Evolutionary conservation across 768 basidiomycete genomes (phyloP).

Genomic region (Tulasnella sp.): DNA sequence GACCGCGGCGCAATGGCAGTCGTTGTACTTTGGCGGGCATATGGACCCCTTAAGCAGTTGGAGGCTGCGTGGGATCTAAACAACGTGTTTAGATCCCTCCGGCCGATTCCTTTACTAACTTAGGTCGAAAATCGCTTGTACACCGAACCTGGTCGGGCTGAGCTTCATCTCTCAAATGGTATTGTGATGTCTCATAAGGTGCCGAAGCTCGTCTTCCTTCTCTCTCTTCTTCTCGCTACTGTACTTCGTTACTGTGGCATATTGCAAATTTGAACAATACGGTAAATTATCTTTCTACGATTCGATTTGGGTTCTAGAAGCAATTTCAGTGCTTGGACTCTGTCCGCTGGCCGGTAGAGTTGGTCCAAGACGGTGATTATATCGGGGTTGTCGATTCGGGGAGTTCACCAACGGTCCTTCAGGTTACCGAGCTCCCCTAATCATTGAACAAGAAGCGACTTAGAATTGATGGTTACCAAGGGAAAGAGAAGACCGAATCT

Average conservation of each 20-base stretch:
- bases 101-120: conserved; percentile 20
- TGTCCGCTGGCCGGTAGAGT: too few relatives aligned
- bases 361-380: too few relatives aligned
- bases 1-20: conserved; percentile 44
- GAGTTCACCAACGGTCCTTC: too few relatives aligned
- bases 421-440: too few relatives aligned
- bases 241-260: not conserved
- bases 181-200: not conserved
- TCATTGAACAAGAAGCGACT: too few relatives aligned
- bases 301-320: too few relatives aligned
- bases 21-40: conserved; percentile 19
- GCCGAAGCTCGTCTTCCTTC: not conserved
- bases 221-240: not conserved
- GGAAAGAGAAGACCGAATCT: too few relatives aligned
- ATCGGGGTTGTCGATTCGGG: too few relatives aligned
- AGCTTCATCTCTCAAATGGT: too few relatives aligned
- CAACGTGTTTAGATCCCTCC: conserved; percentile 34
- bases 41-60: conserved; percentile 26
- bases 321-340: too few relatives aligned
- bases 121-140: not conserved
- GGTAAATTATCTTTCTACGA: too few relatives aligned
- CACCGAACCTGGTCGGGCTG: not conserved
- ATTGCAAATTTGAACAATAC: not conserved
- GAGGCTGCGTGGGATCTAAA: conserved; percentile 18
- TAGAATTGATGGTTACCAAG: too few relatives aligned